These are phyloP conservation scores for Zymoseptoria passerinii DNA, from an alignment of 2,329 filamentous ascomycete genomes.

Conservation along the genomic window DNA sequence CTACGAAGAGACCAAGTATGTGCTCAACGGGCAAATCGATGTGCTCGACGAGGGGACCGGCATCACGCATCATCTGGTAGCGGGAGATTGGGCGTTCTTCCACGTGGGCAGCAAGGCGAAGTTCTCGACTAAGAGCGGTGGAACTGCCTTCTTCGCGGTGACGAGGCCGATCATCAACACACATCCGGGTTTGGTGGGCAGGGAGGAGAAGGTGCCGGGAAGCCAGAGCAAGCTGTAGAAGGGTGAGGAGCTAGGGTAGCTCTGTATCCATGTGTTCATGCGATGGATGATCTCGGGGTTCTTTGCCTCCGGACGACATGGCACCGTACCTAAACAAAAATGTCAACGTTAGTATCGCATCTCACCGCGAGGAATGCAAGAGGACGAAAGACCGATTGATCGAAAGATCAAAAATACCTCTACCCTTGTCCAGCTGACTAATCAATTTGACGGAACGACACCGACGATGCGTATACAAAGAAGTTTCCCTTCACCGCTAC, in stretches of 20 bases:
- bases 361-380: no score
- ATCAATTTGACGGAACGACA: no score
- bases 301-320: no score
- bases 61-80: slow-evolving; percentile 14
- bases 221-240: neutral
- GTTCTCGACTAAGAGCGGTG: slow-evolving; percentile 15
- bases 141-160: slow-evolving; percentile 17
- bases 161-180: slow-evolving; percentile 13
- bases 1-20: slow-evolving; percentile 18
- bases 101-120: slow-evolving; percentile 12
- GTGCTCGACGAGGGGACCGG: slow-evolving; percentile 18
- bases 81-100: slow-evolving; percentile 19
- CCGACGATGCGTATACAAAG: no score
- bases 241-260: neutral
- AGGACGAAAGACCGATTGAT: no score
- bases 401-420: no score
- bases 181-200: slow-evolving; percentile 11
- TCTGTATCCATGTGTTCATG: neutral
- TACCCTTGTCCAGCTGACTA: no score
- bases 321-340: neutral
- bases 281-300: neutral
- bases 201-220: slow-evolving; percentile 11
- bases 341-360: neutral
- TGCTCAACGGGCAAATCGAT: slow-evolving; percentile 16
- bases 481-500: neutral